A percentile compares a stretch with the other conserved stretches of the same genome.
These are phyloP conservation scores for Boletus huronensis DNA, from an alignment of 768 basidiomycete species.

Conservation along the genomic window DNA sequence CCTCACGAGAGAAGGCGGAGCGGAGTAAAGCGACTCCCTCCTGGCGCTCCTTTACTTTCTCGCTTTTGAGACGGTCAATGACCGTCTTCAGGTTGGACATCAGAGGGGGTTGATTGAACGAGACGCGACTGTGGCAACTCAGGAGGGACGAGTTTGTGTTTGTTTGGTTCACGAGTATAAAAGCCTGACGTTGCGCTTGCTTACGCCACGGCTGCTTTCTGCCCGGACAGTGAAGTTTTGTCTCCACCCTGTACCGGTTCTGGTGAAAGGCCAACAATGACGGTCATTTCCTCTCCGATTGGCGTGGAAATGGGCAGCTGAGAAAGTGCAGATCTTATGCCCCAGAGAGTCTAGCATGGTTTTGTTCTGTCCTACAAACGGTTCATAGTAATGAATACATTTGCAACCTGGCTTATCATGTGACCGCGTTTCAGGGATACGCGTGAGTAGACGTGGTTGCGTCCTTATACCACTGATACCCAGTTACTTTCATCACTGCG, in stretches of 20 bases:
- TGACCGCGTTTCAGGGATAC: constrained; percentile 17
- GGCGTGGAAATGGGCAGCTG: constrained; percentile 49
- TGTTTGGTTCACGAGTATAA: constrained; percentile 32
- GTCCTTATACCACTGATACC: neutral
- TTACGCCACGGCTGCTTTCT: constrained; percentile 58
- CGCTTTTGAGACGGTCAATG: constrained; percentile 51
- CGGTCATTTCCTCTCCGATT: constrained; percentile 48
- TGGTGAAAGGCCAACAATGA: constrained; percentile 71
- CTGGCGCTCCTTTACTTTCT: constrained; percentile 67
- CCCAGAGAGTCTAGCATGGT: constrained; percentile 33
- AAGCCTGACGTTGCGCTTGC: constrained; percentile 2
- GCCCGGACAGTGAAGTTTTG: constrained; percentile 63
- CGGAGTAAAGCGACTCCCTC: constrained; percentile 56
- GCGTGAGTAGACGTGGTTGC: neutral
- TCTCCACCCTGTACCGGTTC: constrained; percentile 73
- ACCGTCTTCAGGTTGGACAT: constrained; percentile 47
- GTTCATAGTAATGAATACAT: too few relatives aligned
- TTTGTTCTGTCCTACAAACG: constrained; percentile 33
- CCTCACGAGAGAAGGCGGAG: constrained; percentile 47
- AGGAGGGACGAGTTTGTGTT: constrained; percentile 21
- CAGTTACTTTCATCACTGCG: neutral
- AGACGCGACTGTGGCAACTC: constrained; percentile 18
- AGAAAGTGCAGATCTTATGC: constrained; percentile 39
- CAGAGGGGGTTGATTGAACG: neutral
- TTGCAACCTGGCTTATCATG: neutral